Base-by-base conservation (phyloP, 106 monocot genomes). In the Posidonia australis region DNA sequence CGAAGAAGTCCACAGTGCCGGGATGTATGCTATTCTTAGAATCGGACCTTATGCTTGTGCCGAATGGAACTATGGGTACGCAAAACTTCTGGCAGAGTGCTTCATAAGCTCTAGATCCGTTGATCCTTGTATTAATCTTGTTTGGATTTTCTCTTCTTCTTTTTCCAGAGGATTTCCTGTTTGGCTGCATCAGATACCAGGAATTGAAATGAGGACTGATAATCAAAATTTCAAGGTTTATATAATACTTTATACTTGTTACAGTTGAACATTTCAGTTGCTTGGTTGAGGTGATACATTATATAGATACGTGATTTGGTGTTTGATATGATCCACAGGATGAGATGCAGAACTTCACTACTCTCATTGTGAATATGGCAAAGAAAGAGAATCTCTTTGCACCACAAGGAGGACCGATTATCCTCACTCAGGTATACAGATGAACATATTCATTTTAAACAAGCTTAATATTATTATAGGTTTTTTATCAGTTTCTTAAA, bases 1-100 rank as follows among this genome's bases (percentile, higher is more conserved):
- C 81, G 83, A 81, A 67, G 58, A 84, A 49, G 43, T 88, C 32
- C 78, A 85, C 21, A 58, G 76, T 18, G 47, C 84, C 11, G 76
- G 68, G 1, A 45, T 92, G 70, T 88, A 72, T 36, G 84, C 57
- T 0, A 79, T 68, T 16, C 80, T 92, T 30, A 58, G 92, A 62
- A 69, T 92, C 11, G 92, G 92, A 32, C 92, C 92, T 25, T 92
- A 82, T 78, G 84, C 81, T 62, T 78, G 87, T 44, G 87, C 82
- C 11, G 92, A 92, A 74, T 88, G 92, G 92, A 88, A 79, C 56
- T 74, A 83, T 70, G 92, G 92, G 92, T 92, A 67, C 0, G 14
- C 21, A 24, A 13, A 20, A 24, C 13, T 26, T 28, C 14, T 25
- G 57, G 26, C 14, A 13, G 26, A 58, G 12, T 13, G 26, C 23